Conservation (phyloP, 257 asterid species). For the Solanum appendiculatum region DNA sequence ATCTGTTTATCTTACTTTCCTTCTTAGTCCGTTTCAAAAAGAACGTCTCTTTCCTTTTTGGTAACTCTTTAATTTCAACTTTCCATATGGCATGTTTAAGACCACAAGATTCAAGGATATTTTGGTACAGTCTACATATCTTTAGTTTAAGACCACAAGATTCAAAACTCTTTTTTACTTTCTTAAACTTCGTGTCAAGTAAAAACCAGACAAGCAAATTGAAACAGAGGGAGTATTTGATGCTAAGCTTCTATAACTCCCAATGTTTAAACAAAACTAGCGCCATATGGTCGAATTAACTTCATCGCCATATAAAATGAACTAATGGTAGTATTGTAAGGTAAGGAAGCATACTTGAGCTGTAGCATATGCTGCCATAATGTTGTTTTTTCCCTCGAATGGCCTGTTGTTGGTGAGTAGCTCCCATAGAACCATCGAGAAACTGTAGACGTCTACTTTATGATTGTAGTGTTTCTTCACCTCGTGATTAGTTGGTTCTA, state of each 20-base stretch:
- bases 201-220: no score
- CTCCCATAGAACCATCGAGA: constrained; percentile 58
- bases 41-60: no score
- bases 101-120: not conserved
- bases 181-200: no score
- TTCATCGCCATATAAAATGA: not conserved
- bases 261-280: not conserved
- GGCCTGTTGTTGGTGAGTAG: constrained; percentile 46
- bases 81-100: not conserved
- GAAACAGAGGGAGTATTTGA: not conserved
- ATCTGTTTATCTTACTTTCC: no score
- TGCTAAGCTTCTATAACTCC: not conserved
- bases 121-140: no score
- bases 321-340: not conserved
- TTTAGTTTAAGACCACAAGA: no score
- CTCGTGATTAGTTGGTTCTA: constrained; percentile 17
- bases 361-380: constrained; percentile 46
- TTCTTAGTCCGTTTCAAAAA: no score
- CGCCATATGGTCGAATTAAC: not conserved
- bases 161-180: no score
- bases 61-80: no score
- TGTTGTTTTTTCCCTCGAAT: constrained; percentile 28
- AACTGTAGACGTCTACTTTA: constrained; percentile 59
- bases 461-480: constrained; percentile 41
- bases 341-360: constrained; percentile 20